A percentile compares a stretch with the other conserved stretches of the same genome.
Conservation (phyloP, 768 basidiomycete genomes). For the Mycena epipterygia region DNA sequence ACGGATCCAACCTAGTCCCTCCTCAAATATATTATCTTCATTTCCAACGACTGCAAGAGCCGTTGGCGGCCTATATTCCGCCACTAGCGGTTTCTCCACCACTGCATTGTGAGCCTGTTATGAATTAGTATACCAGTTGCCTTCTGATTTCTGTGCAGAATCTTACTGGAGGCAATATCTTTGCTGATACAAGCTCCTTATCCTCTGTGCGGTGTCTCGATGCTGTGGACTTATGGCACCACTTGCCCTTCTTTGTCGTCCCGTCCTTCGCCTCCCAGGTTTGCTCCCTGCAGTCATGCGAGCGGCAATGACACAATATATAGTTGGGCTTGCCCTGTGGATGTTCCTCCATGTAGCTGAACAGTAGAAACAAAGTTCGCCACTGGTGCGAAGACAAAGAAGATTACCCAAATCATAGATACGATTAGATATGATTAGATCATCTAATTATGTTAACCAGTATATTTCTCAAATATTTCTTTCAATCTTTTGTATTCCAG, state of each 20-base stretch:
- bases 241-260: slow-evolving; percentile 1
- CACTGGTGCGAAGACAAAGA: background rate
- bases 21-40: background rate
- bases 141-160: background rate
- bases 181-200: background rate
- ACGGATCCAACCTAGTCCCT: background rate
- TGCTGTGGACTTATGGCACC: background rate
- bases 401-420: background rate
- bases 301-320: slow-evolving; percentile 12
- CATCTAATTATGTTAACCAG: background rate
- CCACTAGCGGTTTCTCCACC: background rate
- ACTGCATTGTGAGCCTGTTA: background rate
- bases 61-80: background rate
- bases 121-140: background rate
- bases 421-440: slow-evolving; percentile 6
- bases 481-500: background rate
- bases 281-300: slow-evolving; percentile 3
- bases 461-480: too few relatives aligned
- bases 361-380: background rate
- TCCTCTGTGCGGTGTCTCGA: background rate
- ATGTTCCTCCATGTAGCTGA: slow-evolving; percentile 3
- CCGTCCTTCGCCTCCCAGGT: slow-evolving; percentile 13
- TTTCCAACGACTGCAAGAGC: background rate
- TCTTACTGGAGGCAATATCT: slow-evolving; percentile 14
- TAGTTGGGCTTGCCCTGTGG: slow-evolving; percentile 5